Base-by-base conservation (phyloP, 352 stramenopile species). In the Phytophthora aleatoria region DNA sequence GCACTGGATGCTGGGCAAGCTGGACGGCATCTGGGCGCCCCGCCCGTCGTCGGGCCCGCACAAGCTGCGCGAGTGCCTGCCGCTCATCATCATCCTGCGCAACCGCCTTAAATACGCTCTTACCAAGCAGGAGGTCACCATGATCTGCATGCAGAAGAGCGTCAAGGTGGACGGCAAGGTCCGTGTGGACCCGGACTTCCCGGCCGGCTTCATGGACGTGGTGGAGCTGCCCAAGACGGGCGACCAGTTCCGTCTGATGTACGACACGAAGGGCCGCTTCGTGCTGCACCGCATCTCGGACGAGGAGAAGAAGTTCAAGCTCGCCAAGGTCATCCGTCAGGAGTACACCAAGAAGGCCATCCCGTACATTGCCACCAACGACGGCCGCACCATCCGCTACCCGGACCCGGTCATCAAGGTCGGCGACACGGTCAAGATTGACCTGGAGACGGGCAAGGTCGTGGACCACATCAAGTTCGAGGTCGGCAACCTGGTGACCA, bases 91-190 rank as follows among this genome's bases (percentile, higher is more conserved):
- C 67, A 98, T 99, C 74, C 91, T 99, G 61, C 96, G 97, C 73
- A 99, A 99, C 81, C 94, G 97, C 61, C 93, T 99, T 16, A 99
- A 99, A 86, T 99, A 99, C 81, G 97, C 98, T 33, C 83, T 99
- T 13, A 99, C 95, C 68, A 97, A 97, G 81, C 94, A 98, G 80
- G 97, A 99, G 81, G 97, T 97, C 51, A 98, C 96, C 50, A 97
- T 98, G 88, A 99, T 99, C 79, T 99, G 96, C 89, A 99, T 99
- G 91, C 94, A 99, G 79, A 98, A 98, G 85, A 95, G 96, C 61
- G 90, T 99, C 77, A 99, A 99, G 89, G 96, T 99, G 47, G 94
- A 99, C 76, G 93, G 94, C 74, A 97, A 97, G 74, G 74, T 99
- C 50, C 94, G 97, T 55, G 99, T 98, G 57, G 98, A 99, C 85